A percentile compares a stretch with the other conserved stretches of the same genome.
These are phyloP conservation scores for Hanseniaspora thailandica DNA, from an alignment of 805 yeast species.

Conservation along the genomic window DNA sequence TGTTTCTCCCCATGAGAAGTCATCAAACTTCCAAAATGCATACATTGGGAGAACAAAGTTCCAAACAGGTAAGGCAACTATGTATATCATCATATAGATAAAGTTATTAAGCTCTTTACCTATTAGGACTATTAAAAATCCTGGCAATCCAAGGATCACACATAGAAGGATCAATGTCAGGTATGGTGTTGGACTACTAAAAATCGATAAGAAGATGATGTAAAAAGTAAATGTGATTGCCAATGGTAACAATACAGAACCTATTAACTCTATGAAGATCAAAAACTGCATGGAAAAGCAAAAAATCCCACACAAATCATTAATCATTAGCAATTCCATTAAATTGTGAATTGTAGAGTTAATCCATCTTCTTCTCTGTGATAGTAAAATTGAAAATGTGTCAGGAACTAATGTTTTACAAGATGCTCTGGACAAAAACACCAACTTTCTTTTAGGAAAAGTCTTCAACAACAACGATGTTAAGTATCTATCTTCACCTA, in stretches of 20 bases:
- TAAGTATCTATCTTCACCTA: conserved; percentile 84
- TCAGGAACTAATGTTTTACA: conserved; percentile 89
- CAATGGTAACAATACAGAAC: conserved; percentile 80
- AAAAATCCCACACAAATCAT: conserved; percentile 85
- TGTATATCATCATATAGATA: conserved; percentile 66
- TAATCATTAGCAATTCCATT: conserved; percentile 72
- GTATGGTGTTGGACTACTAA: conserved; percentile 63
- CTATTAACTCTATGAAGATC: conserved; percentile 68
- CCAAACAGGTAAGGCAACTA: conserved; percentile 84
- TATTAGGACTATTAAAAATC: conserved; percentile 65
- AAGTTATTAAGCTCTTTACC: conserved; percentile 63
- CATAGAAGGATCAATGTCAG: conserved; percentile 66
- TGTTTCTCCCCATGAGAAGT: conserved; percentile 94
- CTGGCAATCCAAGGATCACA: conserved; percentile 76
- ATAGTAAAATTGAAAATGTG: conserved; percentile 60
- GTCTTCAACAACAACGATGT: conserved; percentile 77
- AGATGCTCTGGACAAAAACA: conserved; percentile 81
- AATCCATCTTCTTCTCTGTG: conserved; percentile 95
- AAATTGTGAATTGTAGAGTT: conserved; percentile 88
- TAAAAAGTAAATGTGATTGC: conserved; percentile 76
- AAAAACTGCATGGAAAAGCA: conserved; percentile 93
- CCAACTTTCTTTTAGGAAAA: conserved; percentile 78
- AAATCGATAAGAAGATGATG: conserved; percentile 59
- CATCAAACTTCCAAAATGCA: conserved; percentile 91
- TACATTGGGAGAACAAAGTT: conserved; percentile 76